Evolutionary conservation across 2,329 filamentous ascomycete genomes (phyloP).

Genomic region (Xylaria arbuscula): DNA sequence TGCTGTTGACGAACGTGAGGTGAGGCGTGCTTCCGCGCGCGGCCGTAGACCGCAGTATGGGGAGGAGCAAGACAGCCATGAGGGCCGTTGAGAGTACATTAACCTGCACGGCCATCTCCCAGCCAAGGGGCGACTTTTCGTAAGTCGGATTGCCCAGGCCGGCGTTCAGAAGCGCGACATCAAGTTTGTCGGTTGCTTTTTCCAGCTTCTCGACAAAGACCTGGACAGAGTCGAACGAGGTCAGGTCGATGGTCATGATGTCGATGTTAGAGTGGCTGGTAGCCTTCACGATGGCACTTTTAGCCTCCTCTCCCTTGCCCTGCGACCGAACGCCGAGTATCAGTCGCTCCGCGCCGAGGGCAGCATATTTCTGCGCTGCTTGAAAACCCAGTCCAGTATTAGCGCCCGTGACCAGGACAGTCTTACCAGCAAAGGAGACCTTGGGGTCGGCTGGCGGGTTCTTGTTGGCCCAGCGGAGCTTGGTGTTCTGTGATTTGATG

Average conservation of each 20-base stretch:
- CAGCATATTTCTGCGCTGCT: slow-evolving; percentile 29
- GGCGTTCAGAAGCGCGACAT: slow-evolving; percentile 19
- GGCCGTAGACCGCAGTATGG: slow-evolving; percentile 20
- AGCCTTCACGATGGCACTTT: slow-evolving; percentile 6
- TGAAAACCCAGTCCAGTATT: slow-evolving; percentile 26
- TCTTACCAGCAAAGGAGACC: slow-evolving; percentile 22
- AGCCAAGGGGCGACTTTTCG: background rate
- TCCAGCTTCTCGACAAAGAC: slow-evolving; percentile 15
- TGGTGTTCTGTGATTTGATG: slow-evolving; percentile 4
- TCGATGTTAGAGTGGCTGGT: slow-evolving; percentile 5
- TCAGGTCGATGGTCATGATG: slow-evolving; percentile 20
- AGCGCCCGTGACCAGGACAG: slow-evolving; percentile 32
- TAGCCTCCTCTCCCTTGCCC: slow-evolving; percentile 27
- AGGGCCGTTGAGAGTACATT: slow-evolving; percentile 28
- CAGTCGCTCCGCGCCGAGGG: slow-evolving; percentile 10
- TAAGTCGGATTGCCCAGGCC: slow-evolving; percentile 9
- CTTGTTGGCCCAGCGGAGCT: slow-evolving; percentile 10
- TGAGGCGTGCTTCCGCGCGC: slow-evolving; percentile 3
- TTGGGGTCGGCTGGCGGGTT: slow-evolving; percentile 18
- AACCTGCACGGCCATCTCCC: slow-evolving; percentile 21
- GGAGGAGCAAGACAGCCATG: slow-evolving; percentile 25
- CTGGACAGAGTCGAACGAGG: slow-evolving; percentile 36
- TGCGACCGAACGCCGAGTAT: slow-evolving; percentile 28
- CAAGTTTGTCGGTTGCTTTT: slow-evolving; percentile 6
- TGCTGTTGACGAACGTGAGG: slow-evolving; percentile 28